phyloP scores from a whole-genome alignment of 768 basidiomycete genomes.

The Piloderma croceum region DNA sequence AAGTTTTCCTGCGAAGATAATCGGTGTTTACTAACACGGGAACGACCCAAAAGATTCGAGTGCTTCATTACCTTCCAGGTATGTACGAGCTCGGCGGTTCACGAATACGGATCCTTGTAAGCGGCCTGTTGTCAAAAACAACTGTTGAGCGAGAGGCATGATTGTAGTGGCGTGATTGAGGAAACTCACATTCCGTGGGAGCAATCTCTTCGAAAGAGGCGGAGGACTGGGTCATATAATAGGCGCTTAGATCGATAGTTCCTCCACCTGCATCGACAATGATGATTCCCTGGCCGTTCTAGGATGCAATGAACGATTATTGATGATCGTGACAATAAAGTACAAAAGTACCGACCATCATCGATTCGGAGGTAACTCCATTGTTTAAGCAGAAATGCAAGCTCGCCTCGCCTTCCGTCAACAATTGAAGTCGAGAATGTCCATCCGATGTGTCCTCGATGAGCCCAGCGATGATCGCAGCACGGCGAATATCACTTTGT shows the following conservation, averaged over 20 bases:
- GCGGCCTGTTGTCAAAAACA: slow-evolving; percentile 24
- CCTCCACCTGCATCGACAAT: slow-evolving; percentile 50
- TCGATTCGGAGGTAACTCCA: slow-evolving; percentile 35
- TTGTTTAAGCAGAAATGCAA: slow-evolving; percentile 51
- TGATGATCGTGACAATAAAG: slow-evolving; percentile 15
- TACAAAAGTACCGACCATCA: too few relatives aligned
- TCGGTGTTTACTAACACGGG: background rate
- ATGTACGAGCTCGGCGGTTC: slow-evolving; percentile 30
- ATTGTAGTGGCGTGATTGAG: background rate
- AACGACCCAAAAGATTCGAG: too few relatives aligned
- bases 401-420: slow-evolving; percentile 64
- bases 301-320: background rate
- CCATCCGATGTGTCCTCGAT: slow-evolving; percentile 35
- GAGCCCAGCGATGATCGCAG: slow-evolving; percentile 47
- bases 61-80: too few relatives aligned
- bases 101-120: slow-evolving; percentile 38
- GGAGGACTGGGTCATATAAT: slow-evolving; percentile 34
- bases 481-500: slow-evolving; percentile 50
- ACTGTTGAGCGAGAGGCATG: background rate
- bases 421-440: slow-evolving; percentile 42
- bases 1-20: slow-evolving; percentile 19
- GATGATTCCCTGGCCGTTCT: slow-evolving; percentile 32
- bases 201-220: slow-evolving; percentile 35
- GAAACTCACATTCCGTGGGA: slow-evolving; percentile 28
- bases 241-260: slow-evolving; percentile 39